phyloP scores from a whole-genome alignment of 2,329 filamentous ascomycete species.

The Fusarium sp. region DNA sequence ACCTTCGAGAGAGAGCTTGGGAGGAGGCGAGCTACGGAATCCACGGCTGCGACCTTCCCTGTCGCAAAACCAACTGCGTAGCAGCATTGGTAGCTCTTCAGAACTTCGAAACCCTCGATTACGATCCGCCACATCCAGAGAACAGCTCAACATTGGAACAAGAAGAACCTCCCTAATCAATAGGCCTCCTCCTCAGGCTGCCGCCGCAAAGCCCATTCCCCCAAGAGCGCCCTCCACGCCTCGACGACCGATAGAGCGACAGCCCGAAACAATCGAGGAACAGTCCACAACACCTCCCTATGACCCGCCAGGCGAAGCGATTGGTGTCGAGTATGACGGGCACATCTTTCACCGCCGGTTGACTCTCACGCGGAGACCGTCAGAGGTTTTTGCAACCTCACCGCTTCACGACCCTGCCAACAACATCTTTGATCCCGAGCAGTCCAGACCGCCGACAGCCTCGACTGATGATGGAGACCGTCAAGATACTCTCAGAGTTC shows the following conservation, averaged over 20 bases:
- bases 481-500: constrained; percentile 36
- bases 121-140: constrained; percentile 54
- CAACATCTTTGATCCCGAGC: constrained; percentile 35
- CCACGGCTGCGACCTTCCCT: constrained; percentile 56
- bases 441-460: constrained; percentile 27
- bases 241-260: constrained; percentile 29
- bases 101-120: constrained; percentile 56
- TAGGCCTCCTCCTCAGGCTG: constrained; percentile 30
- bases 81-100: constrained; percentile 31
- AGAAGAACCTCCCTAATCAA: constrained; percentile 36
- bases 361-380: constrained; percentile 49
- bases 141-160: constrained; percentile 49
- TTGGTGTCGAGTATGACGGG: constrained; percentile 36
- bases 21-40: constrained; percentile 49
- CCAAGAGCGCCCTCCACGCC: constrained; percentile 38
- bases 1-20: constrained; percentile 46
- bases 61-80: constrained; percentile 55
- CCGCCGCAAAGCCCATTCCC: constrained; percentile 29
- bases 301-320: constrained; percentile 39
- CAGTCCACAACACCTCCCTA: constrained; percentile 41
- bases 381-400: constrained; percentile 43
- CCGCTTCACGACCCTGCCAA: constrained; percentile 37
- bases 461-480: constrained; percentile 37
- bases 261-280: constrained; percentile 38
- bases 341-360: constrained; percentile 43